Base-by-base conservation (phyloP, 495 filamentous ascomycete genomes). In the Penicillium taxi region DNA sequence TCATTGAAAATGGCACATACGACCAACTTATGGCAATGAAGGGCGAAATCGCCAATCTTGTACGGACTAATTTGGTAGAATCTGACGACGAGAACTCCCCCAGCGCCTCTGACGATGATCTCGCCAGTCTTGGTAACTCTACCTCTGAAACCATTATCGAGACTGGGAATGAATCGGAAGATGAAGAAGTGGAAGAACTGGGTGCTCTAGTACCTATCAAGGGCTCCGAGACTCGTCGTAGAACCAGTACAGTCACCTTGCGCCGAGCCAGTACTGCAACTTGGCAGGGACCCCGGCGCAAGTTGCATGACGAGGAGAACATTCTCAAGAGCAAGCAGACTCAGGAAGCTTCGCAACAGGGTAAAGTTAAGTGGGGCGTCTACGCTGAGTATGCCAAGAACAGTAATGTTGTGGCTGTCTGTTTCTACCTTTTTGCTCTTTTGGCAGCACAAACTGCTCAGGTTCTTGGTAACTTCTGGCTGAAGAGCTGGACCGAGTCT, bases 311-410 rank as follows among this genome's bases (percentile, higher is more conserved):
- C 55, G 84, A 95, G 53, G 91, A 94, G 50, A 82, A 78, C 26
- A 63, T 68, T 9, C 53, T 75, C 42, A 94, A 84, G 67, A 85
- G 81, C 39, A 85, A 78, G 48, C 87, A 94, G 58, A 77, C 72
- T 11, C 88, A 93, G 55, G 93, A 99, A 58, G 77, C 78, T 35
- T 75, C 75, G 0, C 84, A 96, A 55, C 86, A 96, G 57, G 93
- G 93, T 30, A 94, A 96, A 55, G 93, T 99, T 39, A 96, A 94
- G 59, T 96, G 93, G 87, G 74, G 78, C 48, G 85, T 93, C 2
- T 93, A 93, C 41, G 61, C 59, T 21, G 86, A 90, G 59, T 96
- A 96, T 52, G 89, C 89, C 22, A 95, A 90, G 61, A 85, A 86
- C 12, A 94, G 84, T 66, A 96, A 96, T 52, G 58, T 96, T 5